A percentile compares a stretch with the other conserved stretches of the same genome.
phyloP scores from a whole-genome alignment of 2,329 filamentous ascomycete species.

The Dothideomycetes sp. region DNA sequence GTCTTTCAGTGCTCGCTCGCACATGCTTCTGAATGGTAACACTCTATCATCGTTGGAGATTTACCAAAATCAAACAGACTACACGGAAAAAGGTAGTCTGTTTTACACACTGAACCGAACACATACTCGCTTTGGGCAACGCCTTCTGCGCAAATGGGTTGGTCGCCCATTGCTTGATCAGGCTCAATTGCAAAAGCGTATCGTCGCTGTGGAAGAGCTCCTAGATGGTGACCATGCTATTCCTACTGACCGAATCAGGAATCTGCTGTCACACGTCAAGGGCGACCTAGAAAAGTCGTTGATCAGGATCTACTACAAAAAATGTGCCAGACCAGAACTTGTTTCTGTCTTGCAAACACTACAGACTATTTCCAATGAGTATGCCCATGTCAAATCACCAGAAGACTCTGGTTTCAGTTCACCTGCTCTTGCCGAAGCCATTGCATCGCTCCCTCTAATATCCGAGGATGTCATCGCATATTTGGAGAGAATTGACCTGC shows the following conservation, averaged over 20 bases:
- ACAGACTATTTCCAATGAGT: conserved; percentile 71
- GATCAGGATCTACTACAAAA: conserved; percentile 94
- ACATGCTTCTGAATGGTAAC: conserved; percentile 94
- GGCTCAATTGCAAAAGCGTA: conserved; percentile 62
- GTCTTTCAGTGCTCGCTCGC: conserved; percentile 83
- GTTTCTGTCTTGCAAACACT: conserved; percentile 76
- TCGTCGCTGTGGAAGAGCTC: conserved; percentile 79
- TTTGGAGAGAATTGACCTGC: conserved; percentile 74
- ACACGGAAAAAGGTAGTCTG: conserved; percentile 74
- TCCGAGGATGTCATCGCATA: conserved; percentile 61
- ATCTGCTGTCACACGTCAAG: conserved; percentile 60
- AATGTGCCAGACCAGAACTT: conserved; percentile 83
- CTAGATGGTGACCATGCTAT: conserved; percentile 56
- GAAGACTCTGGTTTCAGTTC: conserved; percentile 66
- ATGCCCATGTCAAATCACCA: conserved; percentile 55
- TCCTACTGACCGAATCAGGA: conserved; percentile 64
- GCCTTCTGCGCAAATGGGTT: conserved; percentile 88
- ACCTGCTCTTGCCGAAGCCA: conserved; percentile 57
- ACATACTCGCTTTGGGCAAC: conserved; percentile 76
- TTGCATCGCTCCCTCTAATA: conserved; percentile 69
- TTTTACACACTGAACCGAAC: conserved; percentile 96
- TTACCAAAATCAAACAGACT: conserved; percentile 88
- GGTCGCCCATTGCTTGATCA: conserved; percentile 79
- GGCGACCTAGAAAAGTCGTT: conserved; percentile 86
- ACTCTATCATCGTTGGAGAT: conserved; percentile 90